Conservation (phyloP, 2,329 filamentous ascomycete species). For the Chalaropsis thielavioides region DNA sequence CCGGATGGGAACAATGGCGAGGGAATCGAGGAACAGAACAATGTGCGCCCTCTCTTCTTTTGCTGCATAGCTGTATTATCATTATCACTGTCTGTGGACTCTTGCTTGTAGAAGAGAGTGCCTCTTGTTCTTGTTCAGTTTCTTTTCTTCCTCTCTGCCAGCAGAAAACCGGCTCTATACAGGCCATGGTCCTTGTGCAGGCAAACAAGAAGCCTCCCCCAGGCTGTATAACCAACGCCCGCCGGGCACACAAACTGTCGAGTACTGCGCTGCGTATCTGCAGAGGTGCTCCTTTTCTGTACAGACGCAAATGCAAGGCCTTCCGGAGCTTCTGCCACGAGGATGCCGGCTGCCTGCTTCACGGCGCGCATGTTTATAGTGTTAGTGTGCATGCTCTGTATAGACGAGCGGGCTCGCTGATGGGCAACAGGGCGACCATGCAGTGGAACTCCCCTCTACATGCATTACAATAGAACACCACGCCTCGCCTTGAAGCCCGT, state of each 20-base stretch:
- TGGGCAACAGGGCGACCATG: background rate
- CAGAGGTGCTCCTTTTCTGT: background rate
- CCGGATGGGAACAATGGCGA: background rate
- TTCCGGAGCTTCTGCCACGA: background rate
- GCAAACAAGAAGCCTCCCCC: background rate
- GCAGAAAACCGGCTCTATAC: background rate
- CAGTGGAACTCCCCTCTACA: background rate
- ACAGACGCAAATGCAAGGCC: background rate
- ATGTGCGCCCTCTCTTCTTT: background rate
- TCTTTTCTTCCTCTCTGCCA: background rate
- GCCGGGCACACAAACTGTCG: conserved; percentile 2
- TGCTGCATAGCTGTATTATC: too few species aligned
- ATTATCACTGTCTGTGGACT: too few species aligned
- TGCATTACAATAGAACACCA: background rate
- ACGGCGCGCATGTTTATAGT: background rate
- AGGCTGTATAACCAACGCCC: background rate
- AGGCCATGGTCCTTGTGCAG: background rate
- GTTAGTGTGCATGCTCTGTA: background rate
- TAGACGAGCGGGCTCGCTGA: background rate
- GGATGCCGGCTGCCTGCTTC: background rate
- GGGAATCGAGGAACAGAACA: background rate
- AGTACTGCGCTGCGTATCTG: conserved; percentile 2
- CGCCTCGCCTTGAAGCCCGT: background rate
- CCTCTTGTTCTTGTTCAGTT: background rate
- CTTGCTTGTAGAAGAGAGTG: background rate